Conservation (phyloP, 2,329 filamentous ascomycete genomes). For the Fusarium kyushuense region DNA sequence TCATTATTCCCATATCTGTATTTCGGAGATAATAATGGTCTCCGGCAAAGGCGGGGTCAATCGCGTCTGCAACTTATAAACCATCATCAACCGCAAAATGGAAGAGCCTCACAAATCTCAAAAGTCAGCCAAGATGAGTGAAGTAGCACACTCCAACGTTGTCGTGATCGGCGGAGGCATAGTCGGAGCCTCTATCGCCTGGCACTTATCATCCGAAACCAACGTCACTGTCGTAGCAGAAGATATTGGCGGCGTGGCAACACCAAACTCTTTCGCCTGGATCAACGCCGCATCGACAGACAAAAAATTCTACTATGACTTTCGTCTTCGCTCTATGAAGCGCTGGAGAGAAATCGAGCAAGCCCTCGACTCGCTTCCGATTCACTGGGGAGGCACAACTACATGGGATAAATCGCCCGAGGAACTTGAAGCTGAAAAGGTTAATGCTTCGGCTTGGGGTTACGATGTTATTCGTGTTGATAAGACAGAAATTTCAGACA, state of each 20-base stretch:
- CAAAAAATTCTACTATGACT: slow-evolving; percentile 32
- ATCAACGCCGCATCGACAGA: slow-evolving; percentile 27
- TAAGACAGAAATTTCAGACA: background rate
- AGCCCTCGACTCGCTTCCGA: slow-evolving; percentile 16
- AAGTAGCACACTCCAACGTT: slow-evolving; percentile 14
- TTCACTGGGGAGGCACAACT: slow-evolving; percentile 27
- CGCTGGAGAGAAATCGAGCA: slow-evolving; percentile 25
- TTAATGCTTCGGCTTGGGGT: slow-evolving; percentile 22
- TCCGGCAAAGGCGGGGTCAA: slow-evolving; percentile 7
- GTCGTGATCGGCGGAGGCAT: slow-evolving; percentile 36
- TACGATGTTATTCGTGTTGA: slow-evolving; percentile 9
- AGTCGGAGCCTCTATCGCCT: slow-evolving; percentile 35
- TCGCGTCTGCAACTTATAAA: background rate
- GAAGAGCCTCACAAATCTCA: background rate
- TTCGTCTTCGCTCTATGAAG: slow-evolving; percentile 32
- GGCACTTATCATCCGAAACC: slow-evolving; percentile 31
- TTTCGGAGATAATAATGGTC: slow-evolving; percentile 5
- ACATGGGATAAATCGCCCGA: slow-evolving; percentile 31
- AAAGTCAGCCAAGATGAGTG: background rate
- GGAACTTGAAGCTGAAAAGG: background rate
- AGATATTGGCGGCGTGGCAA: slow-evolving; percentile 29
- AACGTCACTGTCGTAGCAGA: slow-evolving; percentile 32
- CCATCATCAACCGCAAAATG: background rate
- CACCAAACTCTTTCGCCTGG: slow-evolving; percentile 33
- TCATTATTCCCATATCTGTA: background rate